phyloP scores from a whole-genome alignment of 2,329 filamentous ascomycete species.

The Apiospora pterosperma region DNA sequence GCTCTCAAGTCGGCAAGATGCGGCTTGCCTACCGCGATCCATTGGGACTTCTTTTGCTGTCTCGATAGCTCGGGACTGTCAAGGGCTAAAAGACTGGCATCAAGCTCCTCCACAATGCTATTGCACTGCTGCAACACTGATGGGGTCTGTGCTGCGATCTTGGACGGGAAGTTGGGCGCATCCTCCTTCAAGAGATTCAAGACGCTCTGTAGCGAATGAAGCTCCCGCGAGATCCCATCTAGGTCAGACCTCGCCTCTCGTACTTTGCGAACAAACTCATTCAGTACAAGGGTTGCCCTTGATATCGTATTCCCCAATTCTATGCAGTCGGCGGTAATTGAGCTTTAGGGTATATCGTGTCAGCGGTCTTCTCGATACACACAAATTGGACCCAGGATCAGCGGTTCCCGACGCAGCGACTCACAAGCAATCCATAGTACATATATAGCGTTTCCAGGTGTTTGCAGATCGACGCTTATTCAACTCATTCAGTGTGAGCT shows the following conservation, averaged over 20 bases:
- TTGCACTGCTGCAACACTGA: slow-evolving; percentile 32
- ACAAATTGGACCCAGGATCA: not conserved
- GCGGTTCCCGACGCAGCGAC: not conserved
- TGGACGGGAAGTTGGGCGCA: slow-evolving; percentile 30
- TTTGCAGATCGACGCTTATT: not conserved
- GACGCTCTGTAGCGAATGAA: slow-evolving; percentile 37
- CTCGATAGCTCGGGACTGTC: slow-evolving; percentile 26
- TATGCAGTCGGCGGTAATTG: slow-evolving; percentile 35
- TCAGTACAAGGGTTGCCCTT: slow-evolving; percentile 28
- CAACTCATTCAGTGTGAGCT: not conserved
- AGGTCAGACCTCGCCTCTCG: slow-evolving; percentile 37
- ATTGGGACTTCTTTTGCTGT: slow-evolving; percentile 33
- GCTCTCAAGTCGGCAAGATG: slow-evolving; percentile 29
- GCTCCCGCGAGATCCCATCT: slow-evolving; percentile 35
- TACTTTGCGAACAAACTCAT: slow-evolving; percentile 35
- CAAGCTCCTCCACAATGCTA: slow-evolving; percentile 32
- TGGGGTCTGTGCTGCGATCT: slow-evolving; percentile 33
- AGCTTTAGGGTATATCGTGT: slow-evolving; percentile 20
- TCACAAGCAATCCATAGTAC: slow-evolving; percentile 4
- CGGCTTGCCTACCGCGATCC: slow-evolving; percentile 30
- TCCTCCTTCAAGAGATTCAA: slow-evolving; percentile 37
- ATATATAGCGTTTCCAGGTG: not conserved
- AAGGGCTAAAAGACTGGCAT: slow-evolving; percentile 28
- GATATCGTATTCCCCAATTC: slow-evolving; percentile 31
- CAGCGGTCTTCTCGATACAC: not conserved